phyloP scores from a whole-genome alignment of 108 stramenopile species.

The Fragilaria crotonensis region DNA sequence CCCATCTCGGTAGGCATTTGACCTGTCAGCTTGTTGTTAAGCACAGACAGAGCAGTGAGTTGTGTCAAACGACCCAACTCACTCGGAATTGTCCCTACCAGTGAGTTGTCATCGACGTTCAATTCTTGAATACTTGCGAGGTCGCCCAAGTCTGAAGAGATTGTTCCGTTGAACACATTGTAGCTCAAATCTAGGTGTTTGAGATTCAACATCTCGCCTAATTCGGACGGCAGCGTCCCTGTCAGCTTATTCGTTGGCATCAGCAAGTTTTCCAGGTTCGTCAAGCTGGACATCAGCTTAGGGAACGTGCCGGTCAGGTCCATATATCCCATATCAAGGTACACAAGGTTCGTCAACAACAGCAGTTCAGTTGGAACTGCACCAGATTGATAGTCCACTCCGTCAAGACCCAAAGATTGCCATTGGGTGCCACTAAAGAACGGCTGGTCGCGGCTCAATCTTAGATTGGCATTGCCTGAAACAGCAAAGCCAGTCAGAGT shows the following conservation, averaged over 20 bases:
- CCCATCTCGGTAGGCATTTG: conserved; percentile 25
- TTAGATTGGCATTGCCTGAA: too few species aligned
- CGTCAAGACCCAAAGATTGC: too few species aligned
- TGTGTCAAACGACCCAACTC: conserved; percentile 11
- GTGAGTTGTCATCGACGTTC: conserved; percentile 21
- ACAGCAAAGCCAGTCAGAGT: too few species aligned
- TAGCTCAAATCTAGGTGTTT: not conserved
- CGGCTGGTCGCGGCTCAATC: too few species aligned
- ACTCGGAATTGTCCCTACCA: conserved; percentile 26
- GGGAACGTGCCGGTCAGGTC: conserved; percentile 22
- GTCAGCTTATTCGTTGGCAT: conserved; percentile 19
- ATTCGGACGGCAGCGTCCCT: not conserved
- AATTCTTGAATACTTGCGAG: conserved; percentile 6
- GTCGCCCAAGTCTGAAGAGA: not conserved
- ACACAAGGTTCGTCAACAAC: too few species aligned
- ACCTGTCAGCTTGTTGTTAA: conserved; percentile 25
- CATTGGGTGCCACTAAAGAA: too few species aligned
- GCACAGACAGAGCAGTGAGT: conserved; percentile 20
- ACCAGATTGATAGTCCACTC: too few species aligned
- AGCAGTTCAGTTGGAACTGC: too few species aligned
- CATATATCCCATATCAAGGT: conserved; percentile 26
- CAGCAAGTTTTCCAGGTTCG: conserved; percentile 19
- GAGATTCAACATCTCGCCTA: not conserved
- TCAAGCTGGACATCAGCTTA: conserved; percentile 12
- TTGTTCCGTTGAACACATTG: not conserved